Base-by-base conservation (phyloP, 208 protist genomes). In the Crithidia fasciculata region DNA sequence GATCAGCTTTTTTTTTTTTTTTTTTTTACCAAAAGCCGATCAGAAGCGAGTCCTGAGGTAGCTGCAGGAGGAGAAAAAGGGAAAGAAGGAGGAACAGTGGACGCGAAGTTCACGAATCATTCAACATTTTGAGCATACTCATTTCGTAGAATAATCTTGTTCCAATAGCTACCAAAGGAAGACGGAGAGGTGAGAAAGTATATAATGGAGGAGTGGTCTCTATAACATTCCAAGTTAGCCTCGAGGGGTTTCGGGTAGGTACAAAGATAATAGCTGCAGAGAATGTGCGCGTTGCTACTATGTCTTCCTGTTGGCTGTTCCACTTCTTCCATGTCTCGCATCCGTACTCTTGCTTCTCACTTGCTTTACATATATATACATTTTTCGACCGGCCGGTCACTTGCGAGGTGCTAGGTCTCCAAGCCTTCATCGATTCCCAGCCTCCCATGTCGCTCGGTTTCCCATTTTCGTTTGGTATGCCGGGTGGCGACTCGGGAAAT, bases 401-500 rank as follows among this genome's bases (percentile, higher is more conserved):
- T 36, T 59, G 7, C 6, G 4, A 41, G 54, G 54, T 59, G 16
- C 54, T 59, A 28, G 18, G 54, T 15, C 28, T 28, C 28, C 28
- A n/a, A n/a, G n/a, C n/a, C n/a, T n/a, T n/a, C 28, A 28, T 28
- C 28, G 28, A 28, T 0, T 54, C 19, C n/a, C 18, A 65, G 41
- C 60, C 1, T 53, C 63, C 63, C 5, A 68, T 68, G 41, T 68
- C 63, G 47, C 50, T 8, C 13, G 37, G 50, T 68, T 28, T 4
- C 10, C 65, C 50, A 16, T 59, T 71, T 15, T 71, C 55, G 67
- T 50, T 3, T 72, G 67, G 55, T 72, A 72, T 0, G 43, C 0
- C 8, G 54, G 40, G 16, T 59, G 28, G 3, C 54, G 50, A 52
- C 70, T 69, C 16, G 70, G 60, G 10, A 49, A 0, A 41, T 76